Base-by-base conservation (phyloP, 2,329 filamentous ascomycete species). In the Penicillium expansum region DNA sequence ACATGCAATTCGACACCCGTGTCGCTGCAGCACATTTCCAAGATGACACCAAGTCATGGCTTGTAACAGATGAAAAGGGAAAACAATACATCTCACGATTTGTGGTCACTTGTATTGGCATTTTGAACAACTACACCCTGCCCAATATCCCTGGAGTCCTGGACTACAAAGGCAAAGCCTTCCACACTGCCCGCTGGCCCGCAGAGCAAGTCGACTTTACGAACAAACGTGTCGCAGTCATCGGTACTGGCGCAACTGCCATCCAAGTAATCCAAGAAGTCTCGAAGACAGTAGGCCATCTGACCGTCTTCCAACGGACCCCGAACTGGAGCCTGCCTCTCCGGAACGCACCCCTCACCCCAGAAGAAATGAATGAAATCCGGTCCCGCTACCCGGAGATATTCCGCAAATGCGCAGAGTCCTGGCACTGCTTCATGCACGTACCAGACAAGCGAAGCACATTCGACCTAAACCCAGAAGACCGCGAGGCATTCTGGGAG, bases 171-270 rank as follows among this genome's bases (percentile, higher is more conserved):
- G 68, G 70, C 2, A 18, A 63, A 14, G 52, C 54, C 1, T 67
- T 64, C 33, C 69, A 69, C 43, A 65, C 69, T 1, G 58, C 68
- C 0, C 61, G 63, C 4, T 72, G 68, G 68, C 62, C 67, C 5
- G 56, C 63, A 38, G 54, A 59, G 6, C 24, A 38, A 39, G 47
- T 49, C n/a, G 45, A 48, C 18, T 48, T 48, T 10, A 27, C 67
- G 20, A 67, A 69, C 43, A 77, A 77, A 60, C 71, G 72, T 6
- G 68, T 77, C 9, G 76, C 72, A 4, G 65, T 79, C 2, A 73
- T 79, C 16, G 77, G 77, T 1, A 76, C 74, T 9, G 77, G 77
- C 7, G 73, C 75, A 3, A 76, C 76, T 0, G 76, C 72, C 5
- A 72, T 79, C 4, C 77, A 79, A 43, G 60, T 66, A 22, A 68